A percentile compares a stretch with the other conserved stretches of the same genome.
phyloP scores from a whole-genome alignment of 495 filamentous ascomycete species.

The Penicillium simplicissimum region DNA sequence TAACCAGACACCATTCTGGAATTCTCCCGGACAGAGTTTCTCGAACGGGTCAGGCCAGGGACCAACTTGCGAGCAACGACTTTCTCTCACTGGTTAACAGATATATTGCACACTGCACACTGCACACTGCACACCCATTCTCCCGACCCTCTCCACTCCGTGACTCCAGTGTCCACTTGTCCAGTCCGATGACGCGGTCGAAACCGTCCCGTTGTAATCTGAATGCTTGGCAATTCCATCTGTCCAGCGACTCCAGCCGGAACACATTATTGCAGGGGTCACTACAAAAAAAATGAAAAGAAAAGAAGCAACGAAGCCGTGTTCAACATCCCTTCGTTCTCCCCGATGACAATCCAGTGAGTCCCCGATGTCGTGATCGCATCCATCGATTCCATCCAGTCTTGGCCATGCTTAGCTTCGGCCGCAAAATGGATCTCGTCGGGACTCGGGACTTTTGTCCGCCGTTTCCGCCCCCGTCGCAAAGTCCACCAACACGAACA shows the following conservation, averaged over 20 bases:
- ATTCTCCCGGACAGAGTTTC: constrained; percentile 2
- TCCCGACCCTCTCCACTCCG: constrained; percentile 4
- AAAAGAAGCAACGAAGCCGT: background rate
- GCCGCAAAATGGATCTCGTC: background rate
- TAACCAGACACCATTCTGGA: no score
- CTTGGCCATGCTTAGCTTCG: background rate
- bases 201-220: constrained; percentile 1
- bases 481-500: background rate
- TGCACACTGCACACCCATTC: no score
- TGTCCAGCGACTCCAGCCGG: background rate
- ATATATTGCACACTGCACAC: background rate
- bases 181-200: constrained; percentile 22
- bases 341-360: constrained; percentile 14
- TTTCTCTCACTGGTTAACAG: background rate
- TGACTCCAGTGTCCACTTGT: no score
- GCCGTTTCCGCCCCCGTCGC: background rate
- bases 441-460: background rate
- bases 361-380: constrained; percentile 20
- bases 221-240: constrained; percentile 12
- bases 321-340: background rate
- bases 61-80: background rate
- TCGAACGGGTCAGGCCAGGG: background rate
- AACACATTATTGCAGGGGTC: no score
- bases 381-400: background rate
- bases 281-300: background rate